phyloP scores from a whole-genome alignment of 495 filamentous ascomycete species.

The Penicillium samsonianum region DNA sequence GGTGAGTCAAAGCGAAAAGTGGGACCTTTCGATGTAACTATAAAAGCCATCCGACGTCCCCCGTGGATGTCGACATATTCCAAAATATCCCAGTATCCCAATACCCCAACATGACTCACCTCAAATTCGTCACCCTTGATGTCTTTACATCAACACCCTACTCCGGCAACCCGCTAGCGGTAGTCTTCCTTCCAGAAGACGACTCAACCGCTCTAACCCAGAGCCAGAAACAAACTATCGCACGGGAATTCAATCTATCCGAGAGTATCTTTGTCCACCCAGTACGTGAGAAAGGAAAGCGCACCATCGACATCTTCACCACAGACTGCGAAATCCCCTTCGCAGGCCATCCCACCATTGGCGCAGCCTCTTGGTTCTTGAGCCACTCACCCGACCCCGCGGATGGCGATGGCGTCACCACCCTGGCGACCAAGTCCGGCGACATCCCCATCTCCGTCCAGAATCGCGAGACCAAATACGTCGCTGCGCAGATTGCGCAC shows the following conservation, averaged over 20 bases:
- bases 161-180: constrained; percentile 42
- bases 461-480: constrained; percentile 21
- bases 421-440: constrained; percentile 64
- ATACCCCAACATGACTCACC: constrained; percentile 26
- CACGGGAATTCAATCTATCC: constrained; percentile 80
- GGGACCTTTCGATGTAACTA: constrained; percentile 2
- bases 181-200: constrained; percentile 42
- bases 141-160: constrained; percentile 47
- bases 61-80: neutral
- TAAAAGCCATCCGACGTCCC: neutral
- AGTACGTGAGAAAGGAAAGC: constrained; percentile 19
- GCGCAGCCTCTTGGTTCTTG: constrained; percentile 58
- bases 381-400: constrained; percentile 36
- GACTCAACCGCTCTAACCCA: constrained; percentile 31
- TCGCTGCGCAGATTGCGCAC: constrained; percentile 63
- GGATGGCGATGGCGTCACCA: constrained; percentile 32
- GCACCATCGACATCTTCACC: constrained; percentile 73
- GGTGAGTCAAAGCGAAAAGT: constrained; percentile 12
- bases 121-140: constrained; percentile 43
- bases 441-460: constrained; percentile 49
- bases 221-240: constrained; percentile 54
- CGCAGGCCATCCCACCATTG: constrained; percentile 78
- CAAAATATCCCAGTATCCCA: neutral
- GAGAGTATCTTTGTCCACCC: constrained; percentile 78
- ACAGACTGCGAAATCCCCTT: constrained; percentile 64